These are phyloP conservation scores for Entelexis sorbosivorans DNA, from an alignment of 1,139 yeast genomes.

Conservation along the genomic window DNA sequence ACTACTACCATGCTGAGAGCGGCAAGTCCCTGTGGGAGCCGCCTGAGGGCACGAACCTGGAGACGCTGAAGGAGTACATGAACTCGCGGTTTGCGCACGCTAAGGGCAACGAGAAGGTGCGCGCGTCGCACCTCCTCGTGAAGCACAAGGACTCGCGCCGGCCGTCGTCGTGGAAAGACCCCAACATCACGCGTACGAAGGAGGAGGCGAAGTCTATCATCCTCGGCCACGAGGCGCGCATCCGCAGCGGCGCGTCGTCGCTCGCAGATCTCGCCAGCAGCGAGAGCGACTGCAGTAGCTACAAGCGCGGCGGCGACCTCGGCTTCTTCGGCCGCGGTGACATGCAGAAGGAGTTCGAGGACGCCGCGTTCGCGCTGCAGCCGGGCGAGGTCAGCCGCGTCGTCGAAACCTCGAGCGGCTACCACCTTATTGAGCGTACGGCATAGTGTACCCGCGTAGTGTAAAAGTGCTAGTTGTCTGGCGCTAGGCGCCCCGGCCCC, in stretches of 20 bases:
- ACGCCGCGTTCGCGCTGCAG: conserved; percentile 68
- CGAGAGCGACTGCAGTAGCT: conserved; percentile 85
- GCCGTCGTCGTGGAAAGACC: conserved; percentile 84
- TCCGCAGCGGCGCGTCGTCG: conserved; percentile 57
- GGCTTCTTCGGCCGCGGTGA: conserved; percentile 82
- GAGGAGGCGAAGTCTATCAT: conserved; percentile 71
- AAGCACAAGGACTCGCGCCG: conserved; percentile 77
- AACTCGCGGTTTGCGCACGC: conserved; percentile 29
- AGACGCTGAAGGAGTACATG: conserved; percentile 48
- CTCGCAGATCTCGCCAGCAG: conserved; percentile 65
- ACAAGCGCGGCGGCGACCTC: conserved; percentile 79
- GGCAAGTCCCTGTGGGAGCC: conserved; percentile 83
- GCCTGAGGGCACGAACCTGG: conserved; percentile 70
- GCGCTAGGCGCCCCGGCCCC: neutral
- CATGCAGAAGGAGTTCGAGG: conserved; percentile 92
- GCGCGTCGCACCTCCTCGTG: conserved; percentile 63
- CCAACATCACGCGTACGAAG: conserved; percentile 61
- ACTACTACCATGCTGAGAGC: conserved; percentile 60
- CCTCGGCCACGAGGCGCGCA: conserved; percentile 47
- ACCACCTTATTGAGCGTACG: conserved; percentile 77
- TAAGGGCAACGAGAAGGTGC: conserved; percentile 46
- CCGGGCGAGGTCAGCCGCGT: conserved; percentile 77
- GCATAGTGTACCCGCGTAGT: conserved; percentile 35
- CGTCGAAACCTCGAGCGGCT: conserved; percentile 84
- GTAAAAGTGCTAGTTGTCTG: neutral